Percentiles rank a stretch among this genome's conserved stretches.
These are phyloP conservation scores for Panicum miliaceum DNA, from an alignment of 176 grass and related monocot genomes.

Conservation along the genomic window DNA sequence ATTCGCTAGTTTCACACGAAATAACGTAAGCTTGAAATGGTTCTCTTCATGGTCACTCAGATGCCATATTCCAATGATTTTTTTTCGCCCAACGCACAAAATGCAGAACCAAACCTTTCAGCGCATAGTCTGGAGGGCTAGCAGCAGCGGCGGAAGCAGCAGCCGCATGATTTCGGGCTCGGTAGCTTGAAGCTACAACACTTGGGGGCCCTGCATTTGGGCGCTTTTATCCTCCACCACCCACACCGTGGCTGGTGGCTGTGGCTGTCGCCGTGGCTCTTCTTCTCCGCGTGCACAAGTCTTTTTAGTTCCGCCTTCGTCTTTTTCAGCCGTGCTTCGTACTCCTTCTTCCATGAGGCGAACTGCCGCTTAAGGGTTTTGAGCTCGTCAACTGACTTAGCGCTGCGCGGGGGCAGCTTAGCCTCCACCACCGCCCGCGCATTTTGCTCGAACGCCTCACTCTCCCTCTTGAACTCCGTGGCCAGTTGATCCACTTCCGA, in stretches of 20 bases:
- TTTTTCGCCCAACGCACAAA: neutral
- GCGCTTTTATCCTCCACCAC: constrained; percentile 48
- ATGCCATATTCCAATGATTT: neutral
- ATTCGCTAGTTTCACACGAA: neutral
- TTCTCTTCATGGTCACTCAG: no score
- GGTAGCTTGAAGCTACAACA: constrained; percentile 46
- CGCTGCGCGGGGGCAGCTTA: neutral
- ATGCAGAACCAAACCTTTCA: neutral
- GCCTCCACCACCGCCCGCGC: neutral
- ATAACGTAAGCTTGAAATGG: neutral
- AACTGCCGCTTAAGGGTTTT: constrained; percentile 46
- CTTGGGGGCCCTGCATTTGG: constrained; percentile 28
- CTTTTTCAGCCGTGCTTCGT: constrained; percentile 39
- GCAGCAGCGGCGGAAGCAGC: constrained; percentile 36
- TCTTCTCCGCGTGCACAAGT: constrained; percentile 33
- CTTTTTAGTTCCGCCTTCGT: constrained; percentile 48
- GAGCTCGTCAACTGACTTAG: constrained; percentile 49
- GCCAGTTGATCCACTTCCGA: neutral
- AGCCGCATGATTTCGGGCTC: neutral
- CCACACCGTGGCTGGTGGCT: constrained; percentile 5
- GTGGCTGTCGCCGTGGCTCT: neutral
- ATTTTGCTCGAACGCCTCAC: constrained; percentile 36
- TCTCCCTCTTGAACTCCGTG: constrained; percentile 40
- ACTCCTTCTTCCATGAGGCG: constrained; percentile 59
- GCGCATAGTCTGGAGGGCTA: neutral